These are phyloP conservation scores for Spathaspora gorwiae DNA, from an alignment of 805 yeast species.

Conservation along the genomic window DNA sequence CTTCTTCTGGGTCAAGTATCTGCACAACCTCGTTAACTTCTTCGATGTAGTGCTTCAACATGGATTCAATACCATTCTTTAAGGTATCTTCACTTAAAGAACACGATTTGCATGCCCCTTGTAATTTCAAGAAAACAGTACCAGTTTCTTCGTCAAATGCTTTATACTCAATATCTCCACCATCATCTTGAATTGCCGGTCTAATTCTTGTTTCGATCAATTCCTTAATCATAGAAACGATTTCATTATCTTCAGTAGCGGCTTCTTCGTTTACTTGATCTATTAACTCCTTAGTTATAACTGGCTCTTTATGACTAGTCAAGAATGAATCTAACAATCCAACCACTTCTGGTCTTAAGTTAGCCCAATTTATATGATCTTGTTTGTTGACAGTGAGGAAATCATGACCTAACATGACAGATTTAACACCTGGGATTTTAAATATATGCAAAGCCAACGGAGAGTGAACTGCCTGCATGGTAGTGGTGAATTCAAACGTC, in stretches of 20 bases:
- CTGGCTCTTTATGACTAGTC: slow-evolving; percentile 35
- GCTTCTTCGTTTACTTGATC: slow-evolving; percentile 41
- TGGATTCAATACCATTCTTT: slow-evolving; percentile 94
- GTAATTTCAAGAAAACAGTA: slow-evolving; percentile 78
- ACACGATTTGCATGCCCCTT: slow-evolving; percentile 95
- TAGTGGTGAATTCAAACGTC: slow-evolving; percentile 50
- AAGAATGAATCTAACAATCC: slow-evolving; percentile 54
- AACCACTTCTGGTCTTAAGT: slow-evolving; percentile 52
- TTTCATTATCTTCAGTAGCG: slow-evolving; percentile 55
- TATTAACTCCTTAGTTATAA: slow-evolving; percentile 32
- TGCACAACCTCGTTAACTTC: slow-evolving; percentile 89
- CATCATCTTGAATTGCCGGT: slow-evolving; percentile 98
- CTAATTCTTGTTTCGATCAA: slow-evolving; percentile 89
- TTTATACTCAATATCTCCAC: slow-evolving; percentile 90
- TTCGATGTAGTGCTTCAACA: slow-evolving; percentile 95
- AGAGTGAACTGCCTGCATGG: slow-evolving; percentile 54
- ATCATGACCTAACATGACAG: slow-evolving; percentile 70
- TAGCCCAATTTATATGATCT: slow-evolving; percentile 57
- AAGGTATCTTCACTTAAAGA: slow-evolving; percentile 87
- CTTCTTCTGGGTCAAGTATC: slow-evolving; percentile 71
- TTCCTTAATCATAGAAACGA: slow-evolving; percentile 86
- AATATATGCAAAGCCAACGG: slow-evolving; percentile 61
- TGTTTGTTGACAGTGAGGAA: slow-evolving; percentile 70
- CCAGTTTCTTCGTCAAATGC: slow-evolving; percentile 86
- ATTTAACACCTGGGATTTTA: slow-evolving; percentile 59